Conservation (phyloP, 306 rosid genomes). For the Potentilla sterilis region DNA sequence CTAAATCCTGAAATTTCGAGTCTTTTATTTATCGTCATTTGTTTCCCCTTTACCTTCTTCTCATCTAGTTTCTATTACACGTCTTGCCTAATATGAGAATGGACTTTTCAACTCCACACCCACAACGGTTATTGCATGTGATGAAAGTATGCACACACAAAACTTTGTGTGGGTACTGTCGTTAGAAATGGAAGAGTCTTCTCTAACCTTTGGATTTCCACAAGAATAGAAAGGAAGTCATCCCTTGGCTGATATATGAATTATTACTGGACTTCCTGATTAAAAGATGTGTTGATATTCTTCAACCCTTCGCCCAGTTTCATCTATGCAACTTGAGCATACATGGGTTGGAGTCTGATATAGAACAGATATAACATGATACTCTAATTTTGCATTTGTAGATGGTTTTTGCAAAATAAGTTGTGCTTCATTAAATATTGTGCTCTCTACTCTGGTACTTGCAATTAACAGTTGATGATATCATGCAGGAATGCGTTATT, state of each 20-base stretch:
- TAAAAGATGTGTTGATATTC: background rate
- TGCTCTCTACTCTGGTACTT: conserved; percentile 17
- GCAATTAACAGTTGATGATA: conserved; percentile 12
- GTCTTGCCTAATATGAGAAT: background rate
- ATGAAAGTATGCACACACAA: background rate
- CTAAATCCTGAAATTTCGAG: background rate
- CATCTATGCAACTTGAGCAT: background rate
- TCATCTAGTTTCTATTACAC: background rate
- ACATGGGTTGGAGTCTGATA: background rate
- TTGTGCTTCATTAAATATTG: background rate
- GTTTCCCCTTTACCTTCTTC: background rate
- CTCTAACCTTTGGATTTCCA: background rate
- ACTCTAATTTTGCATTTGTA: background rate
- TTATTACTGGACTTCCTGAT: background rate
- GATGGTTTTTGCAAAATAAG: background rate
- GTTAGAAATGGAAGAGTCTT: background rate
- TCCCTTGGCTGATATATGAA: conserved; percentile 1
- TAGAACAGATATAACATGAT: background rate
- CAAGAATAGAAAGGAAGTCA: background rate
- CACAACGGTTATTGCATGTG: background rate
- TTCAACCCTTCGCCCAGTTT: background rate
- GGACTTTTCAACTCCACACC: background rate
- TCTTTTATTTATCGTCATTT: background rate
- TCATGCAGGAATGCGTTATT: conserved; percentile 76
- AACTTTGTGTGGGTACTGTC: background rate